Base-by-base conservation (phyloP, 768 basidiomycete species). In the Naematelia aurantialba region DNA sequence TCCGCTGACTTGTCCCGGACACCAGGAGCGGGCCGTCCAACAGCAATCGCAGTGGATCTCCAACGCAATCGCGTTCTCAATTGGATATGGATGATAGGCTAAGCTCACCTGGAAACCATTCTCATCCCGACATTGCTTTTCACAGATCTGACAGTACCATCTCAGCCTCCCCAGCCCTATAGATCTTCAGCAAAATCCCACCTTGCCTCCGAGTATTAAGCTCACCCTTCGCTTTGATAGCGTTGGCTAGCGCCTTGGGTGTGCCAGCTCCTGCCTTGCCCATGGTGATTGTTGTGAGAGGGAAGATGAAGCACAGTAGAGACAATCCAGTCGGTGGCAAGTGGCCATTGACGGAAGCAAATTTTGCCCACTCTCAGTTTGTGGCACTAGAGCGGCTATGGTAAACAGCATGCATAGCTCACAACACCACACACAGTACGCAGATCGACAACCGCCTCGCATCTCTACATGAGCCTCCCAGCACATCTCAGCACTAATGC, bases 71-170 rank as follows among this genome's bases (percentile, higher is more conserved):
- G n/a, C n/a, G n/a, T n/a, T n/a, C n/a, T n/a, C n/a, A n/a, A n/a
- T n/a, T n/a, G n/a, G n/a, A n/a, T n/a, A n/a, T n/a, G n/a, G n/a
- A n/a, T n/a, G n/a, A n/a, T n/a, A n/a, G n/a, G n/a, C n/a, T n/a
- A n/a, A 3, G 58, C 68, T 51, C 54, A 72, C 70, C 66, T 73
- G 69, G 84, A 98, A 99, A 17, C 93, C 96, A 78, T 99, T 99
- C 81, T 98, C 96, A 78, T 98, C 74, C 26, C 93, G 82, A 77
- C 94, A 98, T 78, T 98, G 94, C 76, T 99, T 99, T 82, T 97
- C 81, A 84, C 96, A 98, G 66, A 98, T 90, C 82, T 99, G 94
- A 73, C 94, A 98, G 79, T 89, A 99, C 94, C 93, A 98, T 62
- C 93, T 84, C 63, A 98, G 84, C 71, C 91, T 85, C 78, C 96